These are phyloP conservation scores for Xylariaceae sp. DNA, from an alignment of 2,329 filamentous ascomycete genomes.

Conservation along the genomic window DNA sequence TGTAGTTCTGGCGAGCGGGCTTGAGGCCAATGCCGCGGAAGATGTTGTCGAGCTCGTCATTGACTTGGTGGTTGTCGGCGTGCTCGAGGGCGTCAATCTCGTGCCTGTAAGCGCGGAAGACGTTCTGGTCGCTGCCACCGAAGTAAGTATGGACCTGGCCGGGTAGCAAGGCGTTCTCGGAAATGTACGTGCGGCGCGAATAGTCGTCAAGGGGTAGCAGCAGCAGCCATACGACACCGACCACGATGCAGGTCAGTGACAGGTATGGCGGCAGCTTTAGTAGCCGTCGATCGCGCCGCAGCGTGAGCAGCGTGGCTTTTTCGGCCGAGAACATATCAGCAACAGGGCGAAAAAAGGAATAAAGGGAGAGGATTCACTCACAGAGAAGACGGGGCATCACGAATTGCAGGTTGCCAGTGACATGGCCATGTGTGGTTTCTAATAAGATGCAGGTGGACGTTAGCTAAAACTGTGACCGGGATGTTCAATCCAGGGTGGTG, in stretches of 20 bases:
- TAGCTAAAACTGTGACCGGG: too few species aligned
- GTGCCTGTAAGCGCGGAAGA: conserved; percentile 84
- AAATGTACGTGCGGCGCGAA: conserved; percentile 90
- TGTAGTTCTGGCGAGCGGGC: conserved; percentile 81
- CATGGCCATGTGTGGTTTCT: too few species aligned
- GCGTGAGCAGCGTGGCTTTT: conserved; percentile 57
- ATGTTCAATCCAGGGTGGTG: too few species aligned
- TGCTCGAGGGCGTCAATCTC: conserved; percentile 66
- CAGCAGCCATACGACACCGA: conserved; percentile 86
- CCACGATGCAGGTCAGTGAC: conserved; percentile 76
- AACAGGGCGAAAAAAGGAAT: conserved; percentile 10
- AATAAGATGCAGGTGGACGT: too few species aligned
- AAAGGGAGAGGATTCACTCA: conserved; percentile 32
- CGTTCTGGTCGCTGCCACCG: conserved; percentile 89
- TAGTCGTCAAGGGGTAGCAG: conserved; percentile 87
- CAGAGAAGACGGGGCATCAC: conserved; percentile 54
- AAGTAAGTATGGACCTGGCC: conserved; percentile 99
- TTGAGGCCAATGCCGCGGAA: conserved; percentile 79
- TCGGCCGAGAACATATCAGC: conserved; percentile 15
- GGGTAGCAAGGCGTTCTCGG: conserved; percentile 91
- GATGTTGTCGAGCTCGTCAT: conserved; percentile 69
- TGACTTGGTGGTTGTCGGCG: conserved; percentile 54
- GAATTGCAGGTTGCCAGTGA: too few species aligned
- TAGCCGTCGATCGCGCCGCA: conserved; percentile 77
- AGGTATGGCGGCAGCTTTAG: conserved; percentile 83